These are phyloP conservation scores for Trifolium repens DNA, from an alignment of 306 rosid species.

Conservation along the genomic window DNA sequence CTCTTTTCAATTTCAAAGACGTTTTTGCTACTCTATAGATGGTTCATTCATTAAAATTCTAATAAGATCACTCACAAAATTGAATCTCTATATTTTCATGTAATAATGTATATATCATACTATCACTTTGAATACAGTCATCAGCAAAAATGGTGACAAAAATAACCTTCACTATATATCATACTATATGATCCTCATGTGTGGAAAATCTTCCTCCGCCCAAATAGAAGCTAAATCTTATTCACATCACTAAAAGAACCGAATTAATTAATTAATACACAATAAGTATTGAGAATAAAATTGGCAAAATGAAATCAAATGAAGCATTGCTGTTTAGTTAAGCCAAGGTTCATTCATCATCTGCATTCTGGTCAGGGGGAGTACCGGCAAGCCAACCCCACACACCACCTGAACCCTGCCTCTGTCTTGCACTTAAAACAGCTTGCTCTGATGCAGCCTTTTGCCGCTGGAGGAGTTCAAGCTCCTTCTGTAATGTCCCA, in stretches of 20 bases:
- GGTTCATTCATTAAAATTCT: neutral
- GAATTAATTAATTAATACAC: constrained; percentile 44
- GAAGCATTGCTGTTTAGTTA: constrained; percentile 47
- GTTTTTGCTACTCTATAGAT: neutral
- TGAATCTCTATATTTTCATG: constrained; percentile 48
- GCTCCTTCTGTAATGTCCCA: constrained; percentile 89
- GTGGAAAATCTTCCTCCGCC: constrained; percentile 46
- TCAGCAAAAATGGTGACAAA: constrained; percentile 53
- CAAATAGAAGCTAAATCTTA: constrained; percentile 55
- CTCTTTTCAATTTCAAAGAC: too few species aligned
- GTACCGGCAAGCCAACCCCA: constrained; percentile 98
- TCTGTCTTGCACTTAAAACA: constrained; percentile 67
- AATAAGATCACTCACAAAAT: constrained; percentile 33
- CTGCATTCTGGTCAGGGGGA: constrained; percentile 49
- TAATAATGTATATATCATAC: constrained; percentile 30
- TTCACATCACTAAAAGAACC: constrained; percentile 54
- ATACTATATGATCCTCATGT: constrained; percentile 44
- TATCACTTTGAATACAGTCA: constrained; percentile 49
- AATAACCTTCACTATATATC: constrained; percentile 40
- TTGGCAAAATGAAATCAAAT: constrained; percentile 53
- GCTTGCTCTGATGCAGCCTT: constrained; percentile 91
- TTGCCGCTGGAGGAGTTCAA: constrained; percentile 89
- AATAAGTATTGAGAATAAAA: constrained; percentile 43
- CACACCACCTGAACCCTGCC: constrained; percentile 78
- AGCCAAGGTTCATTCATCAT: constrained; percentile 54